These are phyloP conservation scores for Polychaeton citri DNA, from an alignment of 2,329 filamentous ascomycete species.

Conservation along the genomic window DNA sequence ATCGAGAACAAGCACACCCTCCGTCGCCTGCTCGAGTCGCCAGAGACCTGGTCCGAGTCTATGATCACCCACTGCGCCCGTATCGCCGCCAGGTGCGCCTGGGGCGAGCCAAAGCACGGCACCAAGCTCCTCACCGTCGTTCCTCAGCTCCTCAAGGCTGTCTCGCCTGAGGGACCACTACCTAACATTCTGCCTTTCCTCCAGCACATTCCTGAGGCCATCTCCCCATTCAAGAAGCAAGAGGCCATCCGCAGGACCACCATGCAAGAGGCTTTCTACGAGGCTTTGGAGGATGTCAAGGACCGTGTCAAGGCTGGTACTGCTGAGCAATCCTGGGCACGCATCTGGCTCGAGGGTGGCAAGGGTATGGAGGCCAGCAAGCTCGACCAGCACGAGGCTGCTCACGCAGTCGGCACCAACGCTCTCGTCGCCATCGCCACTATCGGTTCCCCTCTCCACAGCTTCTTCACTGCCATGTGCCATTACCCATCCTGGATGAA, in stretches of 20 bases:
- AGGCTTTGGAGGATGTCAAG: slow-evolving; percentile 18
- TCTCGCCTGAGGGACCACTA: slow-evolving; percentile 20
- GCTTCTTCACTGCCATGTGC: slow-evolving; percentile 21
- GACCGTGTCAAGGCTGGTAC: slow-evolving; percentile 12
- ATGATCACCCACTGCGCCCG: slow-evolving; percentile 21
- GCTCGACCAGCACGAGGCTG: slow-evolving; percentile 19
- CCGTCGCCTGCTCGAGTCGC: slow-evolving; percentile 17
- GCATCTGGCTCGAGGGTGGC: slow-evolving; percentile 19
- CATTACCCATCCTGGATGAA: slow-evolving; percentile 19
- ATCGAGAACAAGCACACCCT: slow-evolving; percentile 21
- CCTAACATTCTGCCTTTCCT: slow-evolving; percentile 23
- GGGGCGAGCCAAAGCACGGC: slow-evolving; percentile 21
- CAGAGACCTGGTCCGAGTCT: slow-evolving; percentile 20
- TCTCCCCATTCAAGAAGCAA: slow-evolving; percentile 19
- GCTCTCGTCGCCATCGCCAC: slow-evolving; percentile 22
- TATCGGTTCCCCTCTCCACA: slow-evolving; percentile 20
- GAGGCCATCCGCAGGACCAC: slow-evolving; percentile 16
- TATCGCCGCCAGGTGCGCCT: slow-evolving; percentile 19
- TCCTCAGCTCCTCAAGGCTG: slow-evolving; percentile 20
- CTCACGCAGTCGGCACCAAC: slow-evolving; percentile 20
- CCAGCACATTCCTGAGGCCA: slow-evolving; percentile 14
- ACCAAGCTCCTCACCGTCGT: slow-evolving; percentile 21
- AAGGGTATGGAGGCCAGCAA: slow-evolving; percentile 15
- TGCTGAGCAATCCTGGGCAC: slow-evolving; percentile 16
- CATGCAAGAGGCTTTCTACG: slow-evolving; percentile 21